Evolutionary conservation across 2,329 filamentous ascomycete genomes (phyloP).

Genomic region (Rutstroemia sp.): DNA sequence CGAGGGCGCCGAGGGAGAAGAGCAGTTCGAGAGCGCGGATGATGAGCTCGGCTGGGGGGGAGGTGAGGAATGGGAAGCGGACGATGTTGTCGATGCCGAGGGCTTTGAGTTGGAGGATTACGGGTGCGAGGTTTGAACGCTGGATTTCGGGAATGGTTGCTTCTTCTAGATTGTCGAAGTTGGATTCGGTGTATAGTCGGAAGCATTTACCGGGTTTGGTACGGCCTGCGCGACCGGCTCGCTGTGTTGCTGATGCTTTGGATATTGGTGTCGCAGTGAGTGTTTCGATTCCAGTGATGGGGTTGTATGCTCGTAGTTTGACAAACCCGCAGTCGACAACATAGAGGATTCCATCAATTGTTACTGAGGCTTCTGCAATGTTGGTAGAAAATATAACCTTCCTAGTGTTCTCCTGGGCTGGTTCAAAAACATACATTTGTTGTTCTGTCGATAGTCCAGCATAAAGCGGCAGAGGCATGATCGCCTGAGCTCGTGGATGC

Average conservation of each 20-base stretch:
- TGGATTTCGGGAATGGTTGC: slow-evolving; percentile 85
- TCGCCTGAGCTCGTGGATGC: slow-evolving; percentile 46
- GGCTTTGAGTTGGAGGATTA: slow-evolving; percentile 86
- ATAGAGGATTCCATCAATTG: slow-evolving; percentile 84
- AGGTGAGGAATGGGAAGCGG: slow-evolving; percentile 80
- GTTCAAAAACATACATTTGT: slow-evolving; percentile 92
- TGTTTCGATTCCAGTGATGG: slow-evolving; percentile 77
- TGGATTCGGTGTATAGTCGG: slow-evolving; percentile 76
- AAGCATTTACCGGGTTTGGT: slow-evolving; percentile 92
- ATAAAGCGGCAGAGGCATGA: slow-evolving; percentile 75
- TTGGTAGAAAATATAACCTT: slow-evolving; percentile 94
- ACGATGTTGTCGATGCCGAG: slow-evolving; percentile 92
- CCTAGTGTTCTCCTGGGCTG: slow-evolving; percentile 69
- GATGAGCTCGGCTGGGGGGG: slow-evolving; percentile 79
- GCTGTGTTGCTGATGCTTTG: slow-evolving; percentile 86
- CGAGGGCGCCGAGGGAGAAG: slow-evolving; percentile 77
- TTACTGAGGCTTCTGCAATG: slow-evolving; percentile 93
- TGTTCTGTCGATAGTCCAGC: slow-evolving; percentile 84
- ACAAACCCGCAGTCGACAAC: slow-evolving; percentile 89
- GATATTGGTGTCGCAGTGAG: slow-evolving; percentile 75
- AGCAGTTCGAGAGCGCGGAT: slow-evolving; percentile 81
- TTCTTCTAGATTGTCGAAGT: slow-evolving; percentile 58
- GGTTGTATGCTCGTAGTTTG: slow-evolving; percentile 81
- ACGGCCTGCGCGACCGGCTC: slow-evolving; percentile 82
- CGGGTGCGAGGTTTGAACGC: slow-evolving; percentile 79